phyloP scores from a whole-genome alignment of 192 early-diverging fungal genomes.

The Coemansia sp. region DNA sequence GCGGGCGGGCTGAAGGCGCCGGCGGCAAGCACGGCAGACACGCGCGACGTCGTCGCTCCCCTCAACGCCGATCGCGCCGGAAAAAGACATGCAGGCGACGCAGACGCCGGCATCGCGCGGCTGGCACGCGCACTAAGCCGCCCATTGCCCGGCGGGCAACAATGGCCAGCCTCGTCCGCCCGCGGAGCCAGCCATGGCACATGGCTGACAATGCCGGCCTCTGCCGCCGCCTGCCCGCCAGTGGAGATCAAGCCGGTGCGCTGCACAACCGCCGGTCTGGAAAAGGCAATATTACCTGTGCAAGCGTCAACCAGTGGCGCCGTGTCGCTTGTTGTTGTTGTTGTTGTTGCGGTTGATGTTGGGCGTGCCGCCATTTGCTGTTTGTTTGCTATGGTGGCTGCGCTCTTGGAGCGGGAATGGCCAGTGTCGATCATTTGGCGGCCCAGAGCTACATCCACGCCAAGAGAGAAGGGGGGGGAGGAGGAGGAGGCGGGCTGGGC shows the following conservation, averaged over 20 bases:
- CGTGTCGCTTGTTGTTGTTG: not conserved
- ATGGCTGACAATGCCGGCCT: too few relatives aligned
- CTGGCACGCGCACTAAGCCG: not conserved
- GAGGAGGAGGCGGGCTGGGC: too few relatives aligned
- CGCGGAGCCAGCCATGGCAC: conserved; percentile 1
- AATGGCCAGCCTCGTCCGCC: not conserved
- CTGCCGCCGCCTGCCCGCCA: not conserved
- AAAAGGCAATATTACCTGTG: conserved; percentile 4
- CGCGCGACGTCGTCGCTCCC: not conserved
- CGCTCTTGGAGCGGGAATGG: not conserved
- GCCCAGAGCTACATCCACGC: too few relatives aligned
- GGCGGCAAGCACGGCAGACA: conserved; percentile 1
- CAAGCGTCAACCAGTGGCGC: not conserved
- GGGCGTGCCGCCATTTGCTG: not conserved
- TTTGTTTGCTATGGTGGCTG: conserved; percentile 2
- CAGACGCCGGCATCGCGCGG: not conserved
- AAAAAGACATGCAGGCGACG: not conserved
- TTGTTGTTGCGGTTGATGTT: not conserved
- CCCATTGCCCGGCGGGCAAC: not conserved
- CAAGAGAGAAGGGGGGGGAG: too few relatives aligned
- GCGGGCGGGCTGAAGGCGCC: conserved; percentile 7
- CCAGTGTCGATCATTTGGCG: too few relatives aligned
- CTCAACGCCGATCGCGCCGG: not conserved
- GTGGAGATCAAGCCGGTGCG: not conserved
- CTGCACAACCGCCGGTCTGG: not conserved